phyloP scores from a whole-genome alignment of 257 asterid genomes.

The Asclepias syriaca region DNA sequence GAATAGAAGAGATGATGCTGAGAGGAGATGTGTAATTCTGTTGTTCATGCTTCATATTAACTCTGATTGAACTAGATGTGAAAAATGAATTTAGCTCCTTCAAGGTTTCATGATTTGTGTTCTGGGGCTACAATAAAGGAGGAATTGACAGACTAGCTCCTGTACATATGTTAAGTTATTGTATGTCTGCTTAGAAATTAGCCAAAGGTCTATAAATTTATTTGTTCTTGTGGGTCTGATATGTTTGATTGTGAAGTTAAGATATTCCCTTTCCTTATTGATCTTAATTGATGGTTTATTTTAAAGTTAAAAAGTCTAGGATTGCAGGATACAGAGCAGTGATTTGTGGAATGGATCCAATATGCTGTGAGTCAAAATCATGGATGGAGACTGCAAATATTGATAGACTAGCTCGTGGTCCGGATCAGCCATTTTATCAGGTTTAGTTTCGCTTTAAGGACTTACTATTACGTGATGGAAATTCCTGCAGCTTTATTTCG shows the following conservation, averaged over 20 bases:
- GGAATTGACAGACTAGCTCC: background rate
- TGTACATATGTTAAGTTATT: background rate
- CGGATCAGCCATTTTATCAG: constrained; percentile 98
- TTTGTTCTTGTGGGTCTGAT: background rate
- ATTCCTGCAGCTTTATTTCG: background rate
- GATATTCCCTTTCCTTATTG: background rate
- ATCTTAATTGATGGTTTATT: constrained; percentile 6
- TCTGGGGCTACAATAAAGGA: background rate
- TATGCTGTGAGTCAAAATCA: constrained; percentile 84
- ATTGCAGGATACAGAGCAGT: constrained; percentile 80
- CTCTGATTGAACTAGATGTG: background rate
- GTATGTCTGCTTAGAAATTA: background rate
- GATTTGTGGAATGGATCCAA: constrained; percentile 96
- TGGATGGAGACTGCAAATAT: constrained; percentile 91
- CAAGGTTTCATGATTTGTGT: background rate
- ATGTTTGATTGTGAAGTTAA: background rate
- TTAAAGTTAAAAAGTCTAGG: constrained; percentile 15
- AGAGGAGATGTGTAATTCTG: background rate
- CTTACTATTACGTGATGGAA: background rate
- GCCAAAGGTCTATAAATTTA: background rate
- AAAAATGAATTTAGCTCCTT: background rate
- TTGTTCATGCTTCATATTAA: background rate
- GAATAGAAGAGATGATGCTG: too few species aligned
- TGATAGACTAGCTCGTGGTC: constrained; percentile 67
- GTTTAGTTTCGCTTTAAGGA: constrained; percentile 22